Conservation (phyloP, 1,139 yeast genomes). For the Kurtzmaniella quercitrusa region DNA sequence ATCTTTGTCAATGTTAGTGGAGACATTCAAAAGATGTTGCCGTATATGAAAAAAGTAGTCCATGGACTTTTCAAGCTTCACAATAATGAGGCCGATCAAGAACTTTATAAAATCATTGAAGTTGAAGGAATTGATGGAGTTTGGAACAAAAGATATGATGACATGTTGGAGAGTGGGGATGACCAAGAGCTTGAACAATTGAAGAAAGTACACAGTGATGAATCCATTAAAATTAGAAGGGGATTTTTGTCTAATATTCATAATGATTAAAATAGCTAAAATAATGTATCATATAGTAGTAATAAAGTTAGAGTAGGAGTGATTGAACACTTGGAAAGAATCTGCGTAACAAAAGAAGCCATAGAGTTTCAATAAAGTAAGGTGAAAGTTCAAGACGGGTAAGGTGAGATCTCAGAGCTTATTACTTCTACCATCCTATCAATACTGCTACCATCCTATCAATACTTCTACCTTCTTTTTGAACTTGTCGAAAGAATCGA, state of each 20-base stretch:
- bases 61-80: conserved; percentile 3
- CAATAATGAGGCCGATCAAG: not conserved
- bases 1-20: conserved; percentile 7
- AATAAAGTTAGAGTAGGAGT: no score
- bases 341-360: no score
- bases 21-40: conserved; percentile 4
- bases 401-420: no score
- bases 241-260: conserved; percentile 15
- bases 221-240: conserved; percentile 18
- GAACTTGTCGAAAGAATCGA: no score
- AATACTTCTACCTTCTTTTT: no score
- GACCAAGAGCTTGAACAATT: conserved; percentile 13
- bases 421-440: no score
- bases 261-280: not conserved
- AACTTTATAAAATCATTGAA: conserved; percentile 8
- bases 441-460: no score
- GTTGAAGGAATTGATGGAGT: conserved; percentile 17
- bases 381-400: no score
- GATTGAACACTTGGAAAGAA: no score
- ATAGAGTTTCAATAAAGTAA: no score
- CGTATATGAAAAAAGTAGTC: conserved; percentile 3
- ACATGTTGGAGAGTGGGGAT: conserved; percentile 12
- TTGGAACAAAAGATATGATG: conserved; percentile 26
- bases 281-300: not conserved
- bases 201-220: conserved; percentile 17